A percentile compares a stretch with the other conserved stretches of the same genome.
Evolutionary conservation across 2,329 filamentous ascomycete genomes (phyloP).

Genomic region (Penicillium paneum): DNA sequence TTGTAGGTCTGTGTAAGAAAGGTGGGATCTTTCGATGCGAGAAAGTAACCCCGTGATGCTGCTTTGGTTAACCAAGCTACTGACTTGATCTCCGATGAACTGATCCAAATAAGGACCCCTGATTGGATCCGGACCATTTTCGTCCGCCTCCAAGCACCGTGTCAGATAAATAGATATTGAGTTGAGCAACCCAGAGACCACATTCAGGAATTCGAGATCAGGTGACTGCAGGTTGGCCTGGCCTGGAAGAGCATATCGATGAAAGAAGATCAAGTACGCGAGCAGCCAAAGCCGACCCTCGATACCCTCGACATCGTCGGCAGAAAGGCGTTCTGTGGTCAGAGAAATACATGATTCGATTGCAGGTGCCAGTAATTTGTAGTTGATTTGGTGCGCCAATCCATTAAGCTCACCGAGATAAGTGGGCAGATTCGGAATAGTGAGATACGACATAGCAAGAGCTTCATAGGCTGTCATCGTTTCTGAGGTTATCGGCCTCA

Average conservation of each 20-base stretch:
- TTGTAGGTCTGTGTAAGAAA: conserved; percentile 23
- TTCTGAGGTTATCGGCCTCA: conserved; percentile 44
- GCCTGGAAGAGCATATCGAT: conserved; percentile 47
- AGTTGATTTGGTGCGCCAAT: conserved; percentile 50
- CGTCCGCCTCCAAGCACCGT: conserved; percentile 46
- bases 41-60: conserved; percentile 65
- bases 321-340: conserved; percentile 23
- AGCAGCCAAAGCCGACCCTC: conserved; percentile 55
- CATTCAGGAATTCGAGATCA: conserved; percentile 54
- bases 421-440: conserved; percentile 41
- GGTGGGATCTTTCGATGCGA: conserved; percentile 33
- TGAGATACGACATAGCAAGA: conserved; percentile 47
- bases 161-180: conserved; percentile 56
- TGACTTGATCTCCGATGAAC: conserved; percentile 64
- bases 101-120: conserved; percentile 37
- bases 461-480: conserved; percentile 46
- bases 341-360: conserved; percentile 34
- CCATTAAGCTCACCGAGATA: conserved; percentile 39
- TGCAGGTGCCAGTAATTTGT: conserved; percentile 46
- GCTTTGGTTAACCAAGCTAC: conserved; percentile 69
- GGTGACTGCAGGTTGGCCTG: conserved; percentile 40
- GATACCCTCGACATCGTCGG: conserved; percentile 37
- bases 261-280: conserved; percentile 58
- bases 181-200: conserved; percentile 56
- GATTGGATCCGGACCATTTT: conserved; percentile 28